These are phyloP conservation scores for Cordyceps farinosa DNA, from an alignment of 2,329 filamentous ascomycete species.

Conservation along the genomic window DNA sequence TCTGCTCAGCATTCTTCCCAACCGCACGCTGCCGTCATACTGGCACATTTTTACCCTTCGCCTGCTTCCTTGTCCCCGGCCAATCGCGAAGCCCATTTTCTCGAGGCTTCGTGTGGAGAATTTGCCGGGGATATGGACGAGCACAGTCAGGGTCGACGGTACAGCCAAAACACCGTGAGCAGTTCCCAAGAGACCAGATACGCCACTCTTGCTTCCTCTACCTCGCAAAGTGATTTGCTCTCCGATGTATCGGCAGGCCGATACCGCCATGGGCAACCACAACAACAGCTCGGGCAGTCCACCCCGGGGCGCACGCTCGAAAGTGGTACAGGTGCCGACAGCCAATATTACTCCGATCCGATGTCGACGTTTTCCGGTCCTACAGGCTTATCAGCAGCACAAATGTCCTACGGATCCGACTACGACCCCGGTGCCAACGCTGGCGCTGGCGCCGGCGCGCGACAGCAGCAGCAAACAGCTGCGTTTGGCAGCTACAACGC, in stretches of 20 bases:
- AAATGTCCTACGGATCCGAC: slow-evolving; percentile 59
- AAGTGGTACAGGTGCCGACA: slow-evolving; percentile 52
- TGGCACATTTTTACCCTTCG: slow-evolving; percentile 14
- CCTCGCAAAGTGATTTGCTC: slow-evolving; percentile 41
- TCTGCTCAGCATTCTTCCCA: slow-evolving; percentile 55
- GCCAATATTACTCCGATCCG: slow-evolving; percentile 57
- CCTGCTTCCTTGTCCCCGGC: slow-evolving; percentile 17
- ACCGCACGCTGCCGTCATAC: neutral
- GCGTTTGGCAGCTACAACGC: slow-evolving; percentile 57
- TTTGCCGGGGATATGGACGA: slow-evolving; percentile 17
- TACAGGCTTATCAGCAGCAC: slow-evolving; percentile 52
- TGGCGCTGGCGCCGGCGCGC: slow-evolving; percentile 31
- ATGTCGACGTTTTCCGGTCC: slow-evolving; percentile 47
- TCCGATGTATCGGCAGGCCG: slow-evolving; percentile 35
- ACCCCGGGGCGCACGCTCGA: slow-evolving; percentile 49
- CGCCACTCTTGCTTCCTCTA: slow-evolving; percentile 41
- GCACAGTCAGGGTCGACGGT: slow-evolving; percentile 3
- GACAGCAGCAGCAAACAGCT: slow-evolving; percentile 46
- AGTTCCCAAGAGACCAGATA: slow-evolving; percentile 42
- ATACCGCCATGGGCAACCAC: slow-evolving; percentile 41
- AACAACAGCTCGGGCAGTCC: slow-evolving; percentile 40
- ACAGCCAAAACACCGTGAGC: neutral
- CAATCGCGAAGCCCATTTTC: slow-evolving; percentile 4
- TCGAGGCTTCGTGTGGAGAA: slow-evolving; percentile 9
- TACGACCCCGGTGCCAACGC: slow-evolving; percentile 53